Conservation (phyloP, 345 rosid genomes). For the Syzygium aromaticum region DNA sequence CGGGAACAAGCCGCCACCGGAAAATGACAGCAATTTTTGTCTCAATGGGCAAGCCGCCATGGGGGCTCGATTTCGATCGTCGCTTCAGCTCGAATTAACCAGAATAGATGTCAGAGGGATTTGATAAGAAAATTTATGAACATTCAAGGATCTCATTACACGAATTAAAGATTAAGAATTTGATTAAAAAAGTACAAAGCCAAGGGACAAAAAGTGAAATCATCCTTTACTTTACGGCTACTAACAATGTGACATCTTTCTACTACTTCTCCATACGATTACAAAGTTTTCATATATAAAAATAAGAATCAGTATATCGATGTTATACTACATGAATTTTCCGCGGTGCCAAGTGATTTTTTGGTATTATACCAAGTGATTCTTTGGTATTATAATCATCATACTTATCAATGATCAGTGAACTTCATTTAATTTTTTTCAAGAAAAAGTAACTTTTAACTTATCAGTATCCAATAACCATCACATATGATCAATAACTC, state of each 20-base stretch:
- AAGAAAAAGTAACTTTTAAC: background rate
- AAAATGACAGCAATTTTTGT: background rate
- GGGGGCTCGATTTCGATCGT: background rate
- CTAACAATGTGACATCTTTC: background rate
- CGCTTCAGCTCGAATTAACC: background rate
- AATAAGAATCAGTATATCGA: background rate
- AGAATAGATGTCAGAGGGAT: too few relatives aligned
- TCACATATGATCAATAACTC: too few relatives aligned
- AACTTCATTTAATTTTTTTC: background rate
- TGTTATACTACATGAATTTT: background rate
- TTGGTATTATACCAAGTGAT: background rate
- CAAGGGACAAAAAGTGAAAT: too few relatives aligned
- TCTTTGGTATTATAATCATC: background rate
- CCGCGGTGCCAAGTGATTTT: background rate
- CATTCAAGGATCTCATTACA: too few relatives aligned
- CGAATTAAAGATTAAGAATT: too few relatives aligned
- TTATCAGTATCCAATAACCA: background rate
- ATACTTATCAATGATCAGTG: background rate
- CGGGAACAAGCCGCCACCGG: background rate
- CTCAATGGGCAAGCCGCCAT: background rate
- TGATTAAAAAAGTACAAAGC: too few relatives aligned
- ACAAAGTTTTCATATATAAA: background rate
- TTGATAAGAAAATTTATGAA: too few relatives aligned
- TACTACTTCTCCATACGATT: background rate
- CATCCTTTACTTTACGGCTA: too few relatives aligned